These are phyloP conservation scores for Castanopsis chinensis DNA, from an alignment of 306 rosid species.

Conservation along the genomic window DNA sequence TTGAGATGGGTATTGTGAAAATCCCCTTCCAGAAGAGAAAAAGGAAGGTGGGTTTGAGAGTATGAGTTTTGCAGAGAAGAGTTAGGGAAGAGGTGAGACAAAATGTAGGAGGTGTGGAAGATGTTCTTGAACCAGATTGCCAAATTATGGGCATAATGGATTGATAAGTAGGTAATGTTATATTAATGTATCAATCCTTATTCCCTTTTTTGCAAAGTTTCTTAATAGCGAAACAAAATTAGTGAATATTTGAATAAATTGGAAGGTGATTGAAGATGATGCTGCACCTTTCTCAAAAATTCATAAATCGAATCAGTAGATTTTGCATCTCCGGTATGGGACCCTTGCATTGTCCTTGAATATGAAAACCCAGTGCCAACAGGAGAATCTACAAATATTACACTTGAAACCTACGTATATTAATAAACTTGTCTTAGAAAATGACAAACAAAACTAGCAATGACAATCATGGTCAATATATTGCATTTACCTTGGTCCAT, in stretches of 20 bases:
- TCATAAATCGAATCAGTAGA: neutral
- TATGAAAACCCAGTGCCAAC: conserved; percentile 35
- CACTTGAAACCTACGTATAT: conserved; percentile 20
- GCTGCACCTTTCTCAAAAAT: conserved; percentile 21
- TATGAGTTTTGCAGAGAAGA: conserved; percentile 12
- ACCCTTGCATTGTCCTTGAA: conserved; percentile 11
- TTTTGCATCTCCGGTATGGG: neutral
- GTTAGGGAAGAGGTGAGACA: conserved; percentile 54
- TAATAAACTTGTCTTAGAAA: neutral
- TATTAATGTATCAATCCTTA: neutral
- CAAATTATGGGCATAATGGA: no score
- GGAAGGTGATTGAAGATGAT: neutral
- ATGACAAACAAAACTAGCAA: neutral
- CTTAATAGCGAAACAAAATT: neutral
- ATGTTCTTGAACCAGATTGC: conserved; percentile 26
- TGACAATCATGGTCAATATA: neutral
- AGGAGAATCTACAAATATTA: conserved; percentile 32
- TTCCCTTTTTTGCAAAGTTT: neutral
- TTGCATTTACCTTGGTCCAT: conserved; percentile 34
- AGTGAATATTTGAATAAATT: neutral
- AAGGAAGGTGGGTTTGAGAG: conserved; percentile 1
- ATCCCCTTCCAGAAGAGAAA: neutral
- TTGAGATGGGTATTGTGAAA: no score
- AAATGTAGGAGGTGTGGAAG: conserved; percentile 45
- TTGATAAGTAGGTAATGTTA: no score